Evolutionary conservation across 1,284 basidiomycete species (phyloP).

Genomic region (Fomes fomentarius): DNA sequence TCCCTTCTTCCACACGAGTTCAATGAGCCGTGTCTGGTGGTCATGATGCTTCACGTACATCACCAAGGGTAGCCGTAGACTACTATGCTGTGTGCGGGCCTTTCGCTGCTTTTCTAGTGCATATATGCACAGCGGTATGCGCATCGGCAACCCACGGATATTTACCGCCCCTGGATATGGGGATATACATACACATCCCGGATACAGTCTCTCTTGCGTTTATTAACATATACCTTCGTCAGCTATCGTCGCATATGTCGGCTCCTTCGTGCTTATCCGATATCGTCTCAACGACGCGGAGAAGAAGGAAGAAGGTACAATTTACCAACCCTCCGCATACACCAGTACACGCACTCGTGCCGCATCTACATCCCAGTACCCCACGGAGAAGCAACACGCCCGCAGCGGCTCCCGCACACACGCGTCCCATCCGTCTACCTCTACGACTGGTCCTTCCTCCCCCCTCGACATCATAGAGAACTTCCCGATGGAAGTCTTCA

Average conservation of each 20-base stretch:
- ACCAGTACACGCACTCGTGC: not conserved
- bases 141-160: too few relatives aligned
- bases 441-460: constrained; percentile 2
- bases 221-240: not conserved
- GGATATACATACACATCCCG: too few relatives aligned
- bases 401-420: constrained; percentile 3
- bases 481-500: constrained; percentile 16
- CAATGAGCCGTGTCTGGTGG: too few relatives aligned
- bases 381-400: not conserved
- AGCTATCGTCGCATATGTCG: constrained; percentile 39
- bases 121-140: too few relatives aligned
- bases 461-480: constrained; percentile 8
- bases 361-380: not conserved
- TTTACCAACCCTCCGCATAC: not conserved
- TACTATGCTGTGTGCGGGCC: too few relatives aligned
- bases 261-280: constrained; percentile 38
- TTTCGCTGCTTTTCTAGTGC: too few relatives aligned
- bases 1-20: too few relatives aligned
- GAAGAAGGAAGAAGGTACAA: constrained; percentile 19
- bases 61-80: too few relatives aligned
- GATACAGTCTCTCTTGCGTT: too few relatives aligned
- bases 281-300: constrained; percentile 34
- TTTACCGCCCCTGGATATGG: too few relatives aligned
- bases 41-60: not conserved
- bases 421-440: constrained; percentile 6